These are phyloP conservation scores for Sphagnum fallax DNA, from an alignment of 228 moss, liverwort and hornwort species.

Conservation along the genomic window DNA sequence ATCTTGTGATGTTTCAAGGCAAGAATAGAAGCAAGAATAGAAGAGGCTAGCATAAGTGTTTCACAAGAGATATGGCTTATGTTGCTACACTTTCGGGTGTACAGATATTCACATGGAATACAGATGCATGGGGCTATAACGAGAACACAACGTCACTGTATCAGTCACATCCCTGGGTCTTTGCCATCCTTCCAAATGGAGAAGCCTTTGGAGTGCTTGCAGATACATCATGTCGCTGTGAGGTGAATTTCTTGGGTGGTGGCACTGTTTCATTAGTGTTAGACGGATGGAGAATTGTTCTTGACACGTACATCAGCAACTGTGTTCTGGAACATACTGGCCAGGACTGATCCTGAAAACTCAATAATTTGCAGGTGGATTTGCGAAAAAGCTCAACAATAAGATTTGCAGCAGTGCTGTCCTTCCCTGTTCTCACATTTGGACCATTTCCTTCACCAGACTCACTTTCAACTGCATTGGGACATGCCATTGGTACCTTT, in stretches of 20 bases:
- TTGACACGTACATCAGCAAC: too few species aligned
- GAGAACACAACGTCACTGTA: conserved; percentile 71
- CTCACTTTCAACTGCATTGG: conserved; percentile 47
- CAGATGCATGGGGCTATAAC: conserved; percentile 95
- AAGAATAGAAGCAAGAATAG: too few species aligned
- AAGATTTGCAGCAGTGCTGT: conserved; percentile 35
- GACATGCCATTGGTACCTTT: conserved; percentile 54
- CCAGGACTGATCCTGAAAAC: too few species aligned
- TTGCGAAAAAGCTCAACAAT: conserved; percentile 58
- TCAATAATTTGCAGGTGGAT: conserved; percentile 40
- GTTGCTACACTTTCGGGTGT: not conserved
- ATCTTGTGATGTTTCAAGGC: too few species aligned
- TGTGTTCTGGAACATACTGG: too few species aligned
- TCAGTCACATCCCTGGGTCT: conserved; percentile 95
- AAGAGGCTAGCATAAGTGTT: too few species aligned
- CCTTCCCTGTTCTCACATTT: conserved; percentile 73
- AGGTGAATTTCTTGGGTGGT: conserved; percentile 28
- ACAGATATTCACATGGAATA: conserved; percentile 90
- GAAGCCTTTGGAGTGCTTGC: conserved; percentile 84
- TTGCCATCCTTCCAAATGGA: conserved; percentile 73
- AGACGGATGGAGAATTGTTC: too few species aligned
- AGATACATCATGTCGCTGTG: conserved; percentile 61
- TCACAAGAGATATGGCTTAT: too few species aligned
- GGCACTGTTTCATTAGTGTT: too few species aligned
- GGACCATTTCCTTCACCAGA: conserved; percentile 75